Percentiles rank a stretch among this genome's conserved stretches.
These are phyloP conservation scores for Takashimella tepidaria DNA, from an alignment of 1,284 basidiomycete species.

Conservation along the genomic window DNA sequence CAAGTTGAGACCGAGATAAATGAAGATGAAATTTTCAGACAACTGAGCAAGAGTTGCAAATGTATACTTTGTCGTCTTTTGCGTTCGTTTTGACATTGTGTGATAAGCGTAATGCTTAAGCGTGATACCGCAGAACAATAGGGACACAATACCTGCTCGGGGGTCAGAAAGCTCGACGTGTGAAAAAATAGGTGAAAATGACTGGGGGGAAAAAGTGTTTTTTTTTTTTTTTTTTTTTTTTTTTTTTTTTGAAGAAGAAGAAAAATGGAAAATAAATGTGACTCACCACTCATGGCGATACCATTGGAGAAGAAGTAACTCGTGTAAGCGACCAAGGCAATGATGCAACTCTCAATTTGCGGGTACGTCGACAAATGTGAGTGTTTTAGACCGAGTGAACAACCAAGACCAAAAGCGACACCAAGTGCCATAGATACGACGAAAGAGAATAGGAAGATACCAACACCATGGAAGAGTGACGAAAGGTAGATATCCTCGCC, in stretches of 20 bases:
- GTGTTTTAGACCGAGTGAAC: constrained; percentile 93
- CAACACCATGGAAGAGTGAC: constrained; percentile 89
- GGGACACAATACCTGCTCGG: constrained; percentile 74
- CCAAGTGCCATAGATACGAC: constrained; percentile 89
- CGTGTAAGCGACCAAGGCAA: constrained; percentile 90
- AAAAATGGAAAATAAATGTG: too few relatives aligned
- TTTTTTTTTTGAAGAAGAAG: too few relatives aligned
- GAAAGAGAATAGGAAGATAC: constrained; percentile 95
- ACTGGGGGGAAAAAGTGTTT: too few relatives aligned
- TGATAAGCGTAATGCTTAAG: constrained; percentile 99
- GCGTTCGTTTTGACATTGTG: constrained; percentile 94
- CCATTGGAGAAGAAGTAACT: constrained; percentile 99
- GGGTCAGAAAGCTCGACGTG: background rate
- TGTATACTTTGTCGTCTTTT: constrained; percentile 91
- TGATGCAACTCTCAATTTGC: constrained; percentile 88
- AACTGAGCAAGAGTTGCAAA: constrained; percentile 88
- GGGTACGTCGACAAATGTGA: constrained; percentile 82
- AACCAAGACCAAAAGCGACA: constrained; percentile 78
- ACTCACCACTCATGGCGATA: constrained; percentile 74
- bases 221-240: too few relatives aligned
- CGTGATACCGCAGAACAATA: constrained; percentile 98
- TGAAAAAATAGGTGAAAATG: background rate
- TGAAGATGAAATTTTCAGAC: constrained; percentile 99
- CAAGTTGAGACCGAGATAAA: constrained; percentile 92
- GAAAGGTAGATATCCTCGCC: constrained; percentile 80